Evolutionary conservation across 768 basidiomycete genomes (phyloP), one percentile per base, ranked within the genome.

Genomic region (Boletus tomentosulus): DNA sequence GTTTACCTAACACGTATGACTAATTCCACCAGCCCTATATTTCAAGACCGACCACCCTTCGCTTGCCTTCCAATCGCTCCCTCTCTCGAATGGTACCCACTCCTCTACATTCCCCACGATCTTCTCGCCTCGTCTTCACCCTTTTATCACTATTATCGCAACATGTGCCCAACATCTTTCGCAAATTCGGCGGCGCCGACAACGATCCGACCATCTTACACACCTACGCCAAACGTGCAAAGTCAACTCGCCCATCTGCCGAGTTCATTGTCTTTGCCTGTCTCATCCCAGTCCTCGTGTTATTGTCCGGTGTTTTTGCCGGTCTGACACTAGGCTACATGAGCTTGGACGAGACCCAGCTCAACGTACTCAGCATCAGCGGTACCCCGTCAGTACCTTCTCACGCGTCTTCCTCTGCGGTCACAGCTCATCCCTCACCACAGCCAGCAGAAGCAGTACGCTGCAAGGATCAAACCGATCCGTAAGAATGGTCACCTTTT

Each of bases 301-400:
- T 92, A 46, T 65, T 87, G 58, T 92, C 88, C 54, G 92, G 92
- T 66, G 62, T 92, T 54, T 93, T 94, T 81, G 92, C 92, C 78
- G 89, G 93, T 70, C 76, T 94, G 60, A 95, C 93, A 54, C 75
- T 95, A 44, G 92, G 92, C 33, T 94, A 92, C 70, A 93, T 95
- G 88, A 89, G 86, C 61, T 78, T 95, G 68, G 92, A 96, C 71
- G 89, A 89, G 70, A 94, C 92, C 38, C 92, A 94, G 76, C 80
- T 96, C 41, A 86, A 87, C 65, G 93, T 96, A 3, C 73, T 96
- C 22, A 84, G 86, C 58, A 85, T 92, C 56, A 87, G 87, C 51
- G 93, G 93, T 15, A 89, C 88, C 24, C 78, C 86, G 89, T 91
- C 61, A 54, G 88, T 73, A 3, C 33, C 67, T 19, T 19, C 6